Conservation (phyloP, 768 basidiomycete species). For the Collybiopsis luxurians region DNA sequence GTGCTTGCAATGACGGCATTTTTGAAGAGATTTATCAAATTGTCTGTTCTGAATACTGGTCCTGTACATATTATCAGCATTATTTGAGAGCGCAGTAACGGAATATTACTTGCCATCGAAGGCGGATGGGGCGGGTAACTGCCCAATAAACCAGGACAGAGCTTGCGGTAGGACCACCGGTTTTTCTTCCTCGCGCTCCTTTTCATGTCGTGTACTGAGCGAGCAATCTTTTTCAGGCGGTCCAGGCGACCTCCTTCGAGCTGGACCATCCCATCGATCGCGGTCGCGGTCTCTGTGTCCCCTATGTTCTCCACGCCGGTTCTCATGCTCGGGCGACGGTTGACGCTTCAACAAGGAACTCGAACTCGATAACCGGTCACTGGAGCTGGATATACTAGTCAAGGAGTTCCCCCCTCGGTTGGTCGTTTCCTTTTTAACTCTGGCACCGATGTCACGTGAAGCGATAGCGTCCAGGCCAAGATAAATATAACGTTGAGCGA, state of each 20-base stretch:
- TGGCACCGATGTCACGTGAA: constrained; percentile 83
- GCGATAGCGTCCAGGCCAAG: constrained; percentile 87
- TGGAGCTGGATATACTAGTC: neutral
- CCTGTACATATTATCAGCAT: constrained; percentile 50
- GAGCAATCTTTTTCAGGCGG: constrained; percentile 17
- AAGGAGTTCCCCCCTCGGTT: neutral
- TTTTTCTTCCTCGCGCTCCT: constrained; percentile 41
- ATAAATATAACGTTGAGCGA: constrained; percentile 84
- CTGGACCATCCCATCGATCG: constrained; percentile 24
- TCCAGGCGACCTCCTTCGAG: constrained; percentile 31
- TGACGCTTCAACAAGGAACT: neutral
- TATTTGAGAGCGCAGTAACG: neutral
- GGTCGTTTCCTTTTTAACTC: constrained; percentile 25
- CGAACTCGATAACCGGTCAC: neutral
- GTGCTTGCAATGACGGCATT: constrained; percentile 77
- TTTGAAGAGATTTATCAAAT: constrained; percentile 81
- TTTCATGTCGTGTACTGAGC: constrained; percentile 6
- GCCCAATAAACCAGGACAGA: constrained; percentile 75
- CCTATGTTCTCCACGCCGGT: constrained; percentile 19
- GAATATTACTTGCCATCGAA: constrained; percentile 71
- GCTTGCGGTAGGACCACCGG: constrained; percentile 36
- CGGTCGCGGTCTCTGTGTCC: constrained; percentile 21
- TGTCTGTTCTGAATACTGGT: constrained; percentile 87
- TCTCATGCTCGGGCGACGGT: constrained; percentile 9
- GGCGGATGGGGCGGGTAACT: constrained; percentile 63